Evolutionary conservation across 331 rosid genomes (phyloP).

Genomic region (Stylosanthes scabra): DNA sequence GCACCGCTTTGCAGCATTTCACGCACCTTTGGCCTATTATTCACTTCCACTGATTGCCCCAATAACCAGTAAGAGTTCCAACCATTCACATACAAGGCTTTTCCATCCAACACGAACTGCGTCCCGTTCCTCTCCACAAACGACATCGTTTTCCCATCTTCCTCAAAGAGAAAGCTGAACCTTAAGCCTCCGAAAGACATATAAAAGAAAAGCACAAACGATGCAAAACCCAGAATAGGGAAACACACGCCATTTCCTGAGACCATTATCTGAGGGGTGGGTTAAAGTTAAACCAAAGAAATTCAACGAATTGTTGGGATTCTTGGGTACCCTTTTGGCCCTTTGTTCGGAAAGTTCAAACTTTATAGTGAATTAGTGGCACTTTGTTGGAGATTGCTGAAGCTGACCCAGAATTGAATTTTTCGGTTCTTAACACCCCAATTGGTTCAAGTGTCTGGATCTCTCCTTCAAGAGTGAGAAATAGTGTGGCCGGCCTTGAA

Average conservation of each 20-base stretch:
- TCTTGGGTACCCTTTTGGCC: conserved; percentile 45
- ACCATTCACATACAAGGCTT: conserved; percentile 80
- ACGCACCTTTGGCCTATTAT: conserved; percentile 60
- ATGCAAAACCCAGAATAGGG: conserved; percentile 78
- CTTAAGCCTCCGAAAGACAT: conserved; percentile 76
- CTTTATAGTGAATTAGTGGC: conserved; percentile 4
- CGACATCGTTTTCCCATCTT: conserved; percentile 46
- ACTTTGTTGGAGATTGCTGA: conserved; percentile 47
- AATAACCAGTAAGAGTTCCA: conserved; percentile 99
- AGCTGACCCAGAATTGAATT: conserved; percentile 39
- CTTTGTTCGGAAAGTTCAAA: conserved; percentile 29
- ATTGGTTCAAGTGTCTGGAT: conserved; percentile 45
- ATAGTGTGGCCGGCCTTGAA: conserved; percentile 30
- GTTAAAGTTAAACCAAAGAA: conserved; percentile 5
- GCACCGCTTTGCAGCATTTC: conserved; percentile 75
- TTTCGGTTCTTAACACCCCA: conserved; percentile 32
- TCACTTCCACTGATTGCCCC: conserved; percentile 75
- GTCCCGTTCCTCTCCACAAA: conserved; percentile 86
- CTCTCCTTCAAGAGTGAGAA: conserved; percentile 39
- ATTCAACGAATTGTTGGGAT: conserved; percentile 39
- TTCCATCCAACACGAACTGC: conserved; percentile 75
- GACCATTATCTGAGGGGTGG: conserved; percentile 44
- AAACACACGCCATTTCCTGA: conserved; percentile 67
- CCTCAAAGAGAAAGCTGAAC: conserved; percentile 27
- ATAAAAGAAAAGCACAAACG: conserved; percentile 71